Conservation (phyloP, 257 asterid species). For the Fraxinus cuspidata region DNA sequence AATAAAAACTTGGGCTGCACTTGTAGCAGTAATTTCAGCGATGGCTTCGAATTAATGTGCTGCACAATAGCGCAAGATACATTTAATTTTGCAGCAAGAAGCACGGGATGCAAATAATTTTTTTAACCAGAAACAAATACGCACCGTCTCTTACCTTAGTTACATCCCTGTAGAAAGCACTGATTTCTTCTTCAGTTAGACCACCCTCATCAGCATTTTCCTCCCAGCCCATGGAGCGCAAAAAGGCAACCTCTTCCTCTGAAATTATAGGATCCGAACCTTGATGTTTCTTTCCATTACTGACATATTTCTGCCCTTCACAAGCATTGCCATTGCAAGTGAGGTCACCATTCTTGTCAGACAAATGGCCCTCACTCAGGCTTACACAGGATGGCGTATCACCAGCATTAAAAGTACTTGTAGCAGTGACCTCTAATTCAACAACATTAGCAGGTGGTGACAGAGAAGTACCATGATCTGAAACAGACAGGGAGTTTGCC, state of each 20-base stretch:
- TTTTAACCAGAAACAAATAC: neutral
- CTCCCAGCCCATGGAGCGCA: conserved; percentile 94
- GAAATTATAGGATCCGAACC: conserved; percentile 47
- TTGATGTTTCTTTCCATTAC: conserved; percentile 46
- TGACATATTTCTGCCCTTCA: conserved; percentile 29
- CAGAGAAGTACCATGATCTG: conserved; percentile 27
- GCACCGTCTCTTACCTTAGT: conserved; percentile 46
- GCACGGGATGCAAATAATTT: neutral
- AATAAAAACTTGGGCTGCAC: conserved; percentile 43
- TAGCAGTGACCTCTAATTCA: conserved; percentile 40
- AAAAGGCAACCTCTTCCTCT: conserved; percentile 92
- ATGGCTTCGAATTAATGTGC: conserved; percentile 61
- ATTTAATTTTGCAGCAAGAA: neutral
- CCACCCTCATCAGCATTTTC: conserved; percentile 84
- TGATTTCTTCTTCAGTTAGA: conserved; percentile 93
- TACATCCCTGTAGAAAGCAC: conserved; percentile 57
- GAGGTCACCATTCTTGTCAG: conserved; percentile 40
- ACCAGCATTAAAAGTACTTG: conserved; percentile 31
- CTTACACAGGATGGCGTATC: conserved; percentile 29
- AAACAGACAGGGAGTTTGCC: conserved; percentile 26
- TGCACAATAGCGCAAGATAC: conserved; percentile 39
- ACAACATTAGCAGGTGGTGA: conserved; percentile 38
- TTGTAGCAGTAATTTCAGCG: conserved; percentile 53
- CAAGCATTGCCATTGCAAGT: conserved; percentile 38
- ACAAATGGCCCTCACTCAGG: conserved; percentile 28